These are phyloP conservation scores for Pugionium dolabratum DNA, from an alignment of 345 rosid species.

Conservation along the genomic window DNA sequence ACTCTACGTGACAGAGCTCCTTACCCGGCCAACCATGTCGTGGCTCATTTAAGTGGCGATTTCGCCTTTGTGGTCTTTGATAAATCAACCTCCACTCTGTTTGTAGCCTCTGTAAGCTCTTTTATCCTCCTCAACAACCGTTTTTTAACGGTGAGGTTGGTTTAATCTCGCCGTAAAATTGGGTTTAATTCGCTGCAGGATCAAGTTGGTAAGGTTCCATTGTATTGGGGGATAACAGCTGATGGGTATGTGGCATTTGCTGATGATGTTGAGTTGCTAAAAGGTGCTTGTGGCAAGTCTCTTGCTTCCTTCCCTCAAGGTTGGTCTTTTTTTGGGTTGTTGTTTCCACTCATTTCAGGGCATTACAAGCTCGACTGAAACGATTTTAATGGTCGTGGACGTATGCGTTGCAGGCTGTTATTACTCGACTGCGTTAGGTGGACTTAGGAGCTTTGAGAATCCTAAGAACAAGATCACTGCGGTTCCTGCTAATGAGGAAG, in stretches of 20 bases:
- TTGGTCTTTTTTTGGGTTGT: conserved; percentile 22
- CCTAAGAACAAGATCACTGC: conserved; percentile 93
- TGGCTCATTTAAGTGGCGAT: conserved; percentile 79
- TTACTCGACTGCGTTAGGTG: conserved; percentile 85
- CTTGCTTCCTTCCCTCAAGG: conserved; percentile 99
- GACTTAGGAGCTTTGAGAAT: conserved; percentile 82
- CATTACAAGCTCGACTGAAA: conserved; percentile 1
- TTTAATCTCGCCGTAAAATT: background rate
- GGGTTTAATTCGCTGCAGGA: conserved; percentile 50
- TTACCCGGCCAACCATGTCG: conserved; percentile 87
- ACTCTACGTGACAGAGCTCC: conserved; percentile 98
- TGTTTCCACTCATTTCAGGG: background rate
- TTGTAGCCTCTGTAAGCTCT: conserved; percentile 60
- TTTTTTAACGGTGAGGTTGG: background rate
- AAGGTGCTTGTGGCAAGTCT: conserved; percentile 95
- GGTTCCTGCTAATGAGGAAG: conserved; percentile 86
- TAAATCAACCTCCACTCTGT: conserved; percentile 76
- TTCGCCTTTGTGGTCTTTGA: conserved; percentile 91
- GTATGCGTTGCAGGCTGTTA: conserved; percentile 66
- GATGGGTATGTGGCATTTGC: conserved; percentile 92
- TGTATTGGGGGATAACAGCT: conserved; percentile 97
- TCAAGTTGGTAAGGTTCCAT: conserved; percentile 86
- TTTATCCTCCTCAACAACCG: background rate
- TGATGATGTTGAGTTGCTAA: conserved; percentile 77
- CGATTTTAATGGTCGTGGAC: background rate